Conservation (phyloP, 2,329 filamentous ascomycete species). For the Chrysosporium keratinophilum region DNA sequence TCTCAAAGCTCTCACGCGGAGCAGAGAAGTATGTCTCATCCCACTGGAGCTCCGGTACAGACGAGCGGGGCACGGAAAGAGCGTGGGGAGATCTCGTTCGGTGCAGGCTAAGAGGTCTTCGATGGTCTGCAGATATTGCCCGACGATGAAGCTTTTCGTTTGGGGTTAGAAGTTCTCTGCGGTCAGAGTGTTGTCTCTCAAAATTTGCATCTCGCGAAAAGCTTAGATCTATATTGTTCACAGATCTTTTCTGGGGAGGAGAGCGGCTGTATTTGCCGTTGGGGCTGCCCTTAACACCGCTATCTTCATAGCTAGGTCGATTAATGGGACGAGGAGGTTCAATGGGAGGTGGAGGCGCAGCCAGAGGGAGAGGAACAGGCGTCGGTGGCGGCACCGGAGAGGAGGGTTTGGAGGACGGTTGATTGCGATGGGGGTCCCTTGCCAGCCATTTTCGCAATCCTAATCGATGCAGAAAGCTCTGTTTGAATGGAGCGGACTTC, state of each 20-base stretch:
- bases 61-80: slow-evolving; percentile 29
- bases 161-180: slow-evolving; percentile 60
- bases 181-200: slow-evolving; percentile 50
- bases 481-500: slow-evolving; percentile 27
- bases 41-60: slow-evolving; percentile 35
- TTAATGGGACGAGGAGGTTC: not conserved
- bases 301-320: slow-evolving; percentile 2
- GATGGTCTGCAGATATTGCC: slow-evolving; percentile 51
- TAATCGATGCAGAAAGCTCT: slow-evolving; percentile 40
- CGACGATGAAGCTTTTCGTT: slow-evolving; percentile 48
- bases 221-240: not conserved
- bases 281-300: slow-evolving; percentile 11
- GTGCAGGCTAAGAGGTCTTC: slow-evolving; percentile 33
- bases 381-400: slow-evolving; percentile 18
- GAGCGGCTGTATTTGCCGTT: slow-evolving; percentile 8
- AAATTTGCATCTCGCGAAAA: slow-evolving; percentile 18
- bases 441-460: slow-evolving; percentile 35
- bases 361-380: not conserved
- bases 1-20: slow-evolving; percentile 16
- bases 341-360: slow-evolving; percentile 5
- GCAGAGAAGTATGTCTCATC: slow-evolving; percentile 23
- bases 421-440: slow-evolving; percentile 25
- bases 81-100: slow-evolving; percentile 37
- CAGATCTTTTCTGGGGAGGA: slow-evolving; percentile 2
- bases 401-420: slow-evolving; percentile 15